A percentile compares a stretch with the other conserved stretches of the same genome.
Conservation (phyloP, 306 rosid species). For the Echinosophora koreensis region DNA sequence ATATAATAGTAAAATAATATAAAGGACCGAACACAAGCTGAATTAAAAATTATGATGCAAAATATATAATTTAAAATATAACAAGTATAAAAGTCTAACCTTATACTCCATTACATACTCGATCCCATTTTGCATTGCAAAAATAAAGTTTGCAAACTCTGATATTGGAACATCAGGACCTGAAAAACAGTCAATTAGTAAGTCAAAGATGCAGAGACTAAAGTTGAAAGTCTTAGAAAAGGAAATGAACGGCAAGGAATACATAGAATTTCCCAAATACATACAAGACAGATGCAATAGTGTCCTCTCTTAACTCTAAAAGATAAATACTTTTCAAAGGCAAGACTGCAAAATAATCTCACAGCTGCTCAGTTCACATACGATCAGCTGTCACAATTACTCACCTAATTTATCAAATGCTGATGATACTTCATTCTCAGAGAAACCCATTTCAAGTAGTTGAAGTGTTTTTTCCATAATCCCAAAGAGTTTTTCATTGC, state of each 20-base stretch:
- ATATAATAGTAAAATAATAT: constrained; percentile 1
- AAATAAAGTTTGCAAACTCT: constrained; percentile 74
- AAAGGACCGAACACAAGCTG: constrained; percentile 20
- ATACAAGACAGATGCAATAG: constrained; percentile 19
- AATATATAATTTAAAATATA: constrained; percentile 24
- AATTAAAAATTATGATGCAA: constrained; percentile 12
- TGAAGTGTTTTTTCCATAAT: constrained; percentile 88
- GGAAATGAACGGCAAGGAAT: constrained; percentile 9
- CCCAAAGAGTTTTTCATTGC: constrained; percentile 78
- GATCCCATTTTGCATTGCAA: constrained; percentile 66
- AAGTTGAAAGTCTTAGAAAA: constrained; percentile 20
- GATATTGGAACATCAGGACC: constrained; percentile 75
- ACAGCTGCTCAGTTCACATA: constrained; percentile 18
- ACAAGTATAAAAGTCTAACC: constrained; percentile 55
- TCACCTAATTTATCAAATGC: constrained; percentile 86
- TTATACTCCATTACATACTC: constrained; percentile 53
- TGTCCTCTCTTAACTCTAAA: constrained; percentile 26
- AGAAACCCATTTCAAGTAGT: constrained; percentile 95
- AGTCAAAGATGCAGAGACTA: constrained; percentile 38
- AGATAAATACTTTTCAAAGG: constrained; percentile 35
- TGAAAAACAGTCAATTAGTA: constrained; percentile 53
- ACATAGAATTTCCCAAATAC: constrained; percentile 38
- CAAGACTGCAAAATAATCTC: constrained; percentile 21
- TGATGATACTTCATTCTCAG: constrained; percentile 85
- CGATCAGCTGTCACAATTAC: constrained; percentile 47